Conservation (phyloP, 2,329 filamentous ascomycete genomes). For the Cyanodermella asteris region DNA sequence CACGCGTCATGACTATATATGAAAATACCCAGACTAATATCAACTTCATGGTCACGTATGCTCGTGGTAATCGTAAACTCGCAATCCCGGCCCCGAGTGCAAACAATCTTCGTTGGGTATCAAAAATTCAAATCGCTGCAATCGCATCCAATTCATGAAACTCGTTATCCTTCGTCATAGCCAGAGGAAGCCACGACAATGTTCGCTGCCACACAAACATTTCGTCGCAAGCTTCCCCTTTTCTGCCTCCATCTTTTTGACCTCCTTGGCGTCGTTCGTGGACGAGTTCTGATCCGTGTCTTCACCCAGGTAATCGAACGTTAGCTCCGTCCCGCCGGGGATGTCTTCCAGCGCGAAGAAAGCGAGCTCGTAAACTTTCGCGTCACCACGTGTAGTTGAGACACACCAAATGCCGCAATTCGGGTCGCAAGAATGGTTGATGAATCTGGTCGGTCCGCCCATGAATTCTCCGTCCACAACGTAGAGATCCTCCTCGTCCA, state of each 20-base stretch:
- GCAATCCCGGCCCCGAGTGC: no score
- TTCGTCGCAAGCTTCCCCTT: conserved; percentile 17
- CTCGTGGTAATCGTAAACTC: no score
- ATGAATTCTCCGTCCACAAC: conserved; percentile 47
- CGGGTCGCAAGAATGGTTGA: conserved; percentile 16
- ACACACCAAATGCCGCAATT: conserved; percentile 24
- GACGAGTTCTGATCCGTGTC: conserved; percentile 2
- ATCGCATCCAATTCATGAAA: no score
- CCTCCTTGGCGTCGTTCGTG: conserved; percentile 3
- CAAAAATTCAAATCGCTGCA: no score
- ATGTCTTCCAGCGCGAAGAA: conserved; percentile 25
- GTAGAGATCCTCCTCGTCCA: conserved; percentile 19
- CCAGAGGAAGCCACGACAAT: conserved; percentile 23
- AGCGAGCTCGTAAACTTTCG: conserved; percentile 22
- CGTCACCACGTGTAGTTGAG: conserved; percentile 18
- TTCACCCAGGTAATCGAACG: conserved; percentile 23
- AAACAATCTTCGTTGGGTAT: no score
- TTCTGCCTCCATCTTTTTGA: conserved; percentile 5
- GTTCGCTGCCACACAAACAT: conserved; percentile 21
- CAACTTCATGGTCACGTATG: no score
- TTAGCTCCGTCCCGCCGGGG: conserved; percentile 19
- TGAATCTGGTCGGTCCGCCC: conserved; percentile 37
- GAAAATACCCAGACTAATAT: no score
- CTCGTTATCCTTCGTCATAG: no score
- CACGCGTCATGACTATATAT: no score